phyloP scores from a whole-genome alignment of 164 flowering plant genomes.

The Sextonia rubra region DNA sequence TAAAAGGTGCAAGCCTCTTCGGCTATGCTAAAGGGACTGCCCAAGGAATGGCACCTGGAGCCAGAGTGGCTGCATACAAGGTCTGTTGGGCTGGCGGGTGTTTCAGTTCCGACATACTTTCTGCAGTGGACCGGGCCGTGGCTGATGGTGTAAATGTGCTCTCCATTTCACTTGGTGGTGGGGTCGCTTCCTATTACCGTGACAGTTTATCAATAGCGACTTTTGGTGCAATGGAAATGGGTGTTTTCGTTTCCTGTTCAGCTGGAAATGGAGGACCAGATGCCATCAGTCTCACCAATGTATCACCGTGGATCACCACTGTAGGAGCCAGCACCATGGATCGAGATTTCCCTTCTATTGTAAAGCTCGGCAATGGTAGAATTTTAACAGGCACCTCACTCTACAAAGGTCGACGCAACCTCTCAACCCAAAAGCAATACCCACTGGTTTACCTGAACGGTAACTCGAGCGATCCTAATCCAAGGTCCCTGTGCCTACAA shows the following conservation, averaged over 20 bases:
- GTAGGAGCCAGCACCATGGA: slow-evolving; percentile 96
- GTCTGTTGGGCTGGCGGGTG: slow-evolving; percentile 87
- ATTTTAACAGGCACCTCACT: slow-evolving; percentile 56
- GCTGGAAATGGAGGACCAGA: slow-evolving; percentile 94
- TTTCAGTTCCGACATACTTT: slow-evolving; percentile 77
- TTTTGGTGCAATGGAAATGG: slow-evolving; percentile 88
- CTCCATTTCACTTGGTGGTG: slow-evolving; percentile 83
- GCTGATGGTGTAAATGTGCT: slow-evolving; percentile 79
- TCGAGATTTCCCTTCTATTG: slow-evolving; percentile 63
- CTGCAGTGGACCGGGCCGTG: slow-evolving; percentile 80
- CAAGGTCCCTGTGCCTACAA: slow-evolving; percentile 69
- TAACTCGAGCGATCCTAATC: slow-evolving; percentile 54
- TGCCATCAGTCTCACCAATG: slow-evolving; percentile 62
- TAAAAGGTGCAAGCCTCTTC: slow-evolving; percentile 58
- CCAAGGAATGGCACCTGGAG: slow-evolving; percentile 75
- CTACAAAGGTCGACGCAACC: slow-evolving; percentile 50
- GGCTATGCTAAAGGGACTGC: slow-evolving; percentile 85
- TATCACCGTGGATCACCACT: slow-evolving; percentile 83
- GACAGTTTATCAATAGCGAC: slow-evolving; percentile 67
- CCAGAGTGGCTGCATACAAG: slow-evolving; percentile 73
- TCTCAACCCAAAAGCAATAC: slow-evolving; percentile 36
- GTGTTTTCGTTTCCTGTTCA: slow-evolving; percentile 80
- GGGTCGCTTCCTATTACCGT: slow-evolving; percentile 47
- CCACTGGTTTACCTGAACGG: slow-evolving; percentile 58
- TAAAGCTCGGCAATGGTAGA: slow-evolving; percentile 49